Conservation (phyloP, 768 basidiomycete species). For the Filobasidium floriforme region DNA sequence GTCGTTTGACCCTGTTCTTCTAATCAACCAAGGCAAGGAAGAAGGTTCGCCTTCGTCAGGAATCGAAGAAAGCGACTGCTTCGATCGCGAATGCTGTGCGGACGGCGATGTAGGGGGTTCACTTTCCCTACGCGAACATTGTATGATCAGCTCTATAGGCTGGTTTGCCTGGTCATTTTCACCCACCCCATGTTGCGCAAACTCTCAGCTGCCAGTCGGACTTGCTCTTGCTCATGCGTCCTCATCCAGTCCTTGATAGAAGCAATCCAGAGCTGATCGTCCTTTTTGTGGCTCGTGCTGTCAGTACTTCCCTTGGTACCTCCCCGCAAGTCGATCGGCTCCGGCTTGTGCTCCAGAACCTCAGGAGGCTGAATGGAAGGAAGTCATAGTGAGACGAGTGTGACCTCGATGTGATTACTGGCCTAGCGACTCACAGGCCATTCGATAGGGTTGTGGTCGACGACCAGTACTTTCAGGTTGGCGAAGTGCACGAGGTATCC, state of each 20-base stretch:
- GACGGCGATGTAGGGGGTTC: not conserved
- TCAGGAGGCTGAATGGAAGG: slow-evolving; percentile 30
- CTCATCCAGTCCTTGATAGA: slow-evolving; percentile 68
- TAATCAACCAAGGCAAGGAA: slow-evolving; percentile 21
- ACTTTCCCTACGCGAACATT: not conserved
- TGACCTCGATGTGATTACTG: not conserved
- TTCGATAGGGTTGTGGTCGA: slow-evolving; percentile 85
- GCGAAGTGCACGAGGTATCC: slow-evolving; percentile 66
- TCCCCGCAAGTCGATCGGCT: not conserved
- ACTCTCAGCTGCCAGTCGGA: slow-evolving; percentile 26
- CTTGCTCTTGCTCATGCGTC: slow-evolving; percentile 44
- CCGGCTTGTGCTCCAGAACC: slow-evolving; percentile 26
- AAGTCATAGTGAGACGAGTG: not conserved
- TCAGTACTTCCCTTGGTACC: slow-evolving; percentile 10
- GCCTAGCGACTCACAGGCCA: slow-evolving; percentile 58
- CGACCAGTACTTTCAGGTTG: slow-evolving; percentile 67
- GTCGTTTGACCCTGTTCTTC: slow-evolving; percentile 12
- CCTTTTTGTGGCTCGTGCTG: slow-evolving; percentile 23
- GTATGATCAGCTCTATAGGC: too few species aligned
- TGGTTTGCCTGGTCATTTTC: too few species aligned
- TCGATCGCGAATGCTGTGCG: not conserved
- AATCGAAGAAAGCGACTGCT: not conserved
- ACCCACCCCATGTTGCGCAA: not conserved
- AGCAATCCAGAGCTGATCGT: slow-evolving; percentile 59
- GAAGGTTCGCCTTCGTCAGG: slow-evolving; percentile 6